Percentiles rank a stretch among this genome's conserved stretches.
These are phyloP conservation scores for Croton laevigatus DNA, from an alignment of 441 rosid genomes.

Conservation along the genomic window DNA sequence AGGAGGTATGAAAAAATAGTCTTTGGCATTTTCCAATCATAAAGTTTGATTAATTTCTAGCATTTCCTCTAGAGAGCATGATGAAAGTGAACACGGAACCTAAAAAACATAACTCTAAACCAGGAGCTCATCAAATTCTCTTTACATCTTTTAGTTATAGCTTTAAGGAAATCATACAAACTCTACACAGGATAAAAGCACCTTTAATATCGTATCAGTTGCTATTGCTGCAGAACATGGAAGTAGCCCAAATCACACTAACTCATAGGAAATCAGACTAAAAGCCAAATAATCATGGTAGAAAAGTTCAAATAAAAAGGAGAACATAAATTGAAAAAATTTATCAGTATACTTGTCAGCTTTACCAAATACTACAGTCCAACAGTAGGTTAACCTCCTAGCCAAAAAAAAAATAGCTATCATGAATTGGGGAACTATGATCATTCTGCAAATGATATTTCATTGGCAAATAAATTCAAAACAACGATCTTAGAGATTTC, in stretches of 20 bases:
- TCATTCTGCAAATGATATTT: neutral
- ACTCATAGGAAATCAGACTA: neutral
- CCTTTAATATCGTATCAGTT: neutral
- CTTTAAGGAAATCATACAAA: neutral
- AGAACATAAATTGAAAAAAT: no score
- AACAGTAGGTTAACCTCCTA: no score
- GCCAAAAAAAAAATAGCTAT: neutral
- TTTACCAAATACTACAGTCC: no score
- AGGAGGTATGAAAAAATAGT: constrained; percentile 25
- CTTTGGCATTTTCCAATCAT: constrained; percentile 22
- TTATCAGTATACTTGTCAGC: no score
- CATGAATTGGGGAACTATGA: neutral
- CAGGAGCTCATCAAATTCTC: constrained; percentile 6
- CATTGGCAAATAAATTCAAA: neutral
- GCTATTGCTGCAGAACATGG: neutral
- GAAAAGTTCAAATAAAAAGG: no score
- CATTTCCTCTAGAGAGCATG: neutral
- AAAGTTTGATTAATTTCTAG: neutral
- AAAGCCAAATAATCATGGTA: neutral
- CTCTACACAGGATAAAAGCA: constrained; percentile 5
- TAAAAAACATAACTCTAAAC: neutral
- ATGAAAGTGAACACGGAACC: neutral
- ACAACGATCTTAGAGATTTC: neutral
- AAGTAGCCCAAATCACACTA: neutral
- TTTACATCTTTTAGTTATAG: constrained; percentile 1